These are phyloP conservation scores for Diaporthe vaccinii DNA, from an alignment of 2,329 filamentous ascomycete genomes.

Conservation along the genomic window DNA sequence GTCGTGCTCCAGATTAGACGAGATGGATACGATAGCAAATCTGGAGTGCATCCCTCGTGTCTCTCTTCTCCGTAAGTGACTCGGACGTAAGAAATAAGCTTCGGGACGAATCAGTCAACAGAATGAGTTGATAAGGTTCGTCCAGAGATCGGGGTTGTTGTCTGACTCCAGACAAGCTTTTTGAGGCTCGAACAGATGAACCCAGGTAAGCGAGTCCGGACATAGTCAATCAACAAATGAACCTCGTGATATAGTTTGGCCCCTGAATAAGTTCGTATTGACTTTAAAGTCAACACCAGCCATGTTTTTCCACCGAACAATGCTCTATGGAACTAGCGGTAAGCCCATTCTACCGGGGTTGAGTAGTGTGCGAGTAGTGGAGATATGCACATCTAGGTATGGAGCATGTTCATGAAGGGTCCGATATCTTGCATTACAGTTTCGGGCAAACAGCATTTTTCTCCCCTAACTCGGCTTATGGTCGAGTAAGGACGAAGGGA, in stretches of 20 bases:
- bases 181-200: constrained; percentile 24
- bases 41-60: background rate
- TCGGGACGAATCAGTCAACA: background rate
- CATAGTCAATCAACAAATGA: background rate
- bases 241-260: background rate
- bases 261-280: constrained; percentile 3
- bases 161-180: constrained; percentile 20
- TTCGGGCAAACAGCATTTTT: background rate
- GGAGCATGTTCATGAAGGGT: background rate
- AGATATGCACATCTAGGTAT: background rate
- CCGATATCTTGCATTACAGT: background rate
- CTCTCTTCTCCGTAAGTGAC: background rate
- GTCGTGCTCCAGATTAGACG: background rate
- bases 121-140: background rate
- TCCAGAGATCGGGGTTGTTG: background rate
- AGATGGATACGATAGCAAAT: background rate
- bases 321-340: background rate
- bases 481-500: background rate
- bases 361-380: background rate
- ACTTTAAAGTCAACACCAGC: background rate
- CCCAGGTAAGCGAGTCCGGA: background rate
- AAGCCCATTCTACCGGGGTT: background rate
- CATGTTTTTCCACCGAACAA: background rate
- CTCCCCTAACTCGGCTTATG: no score
- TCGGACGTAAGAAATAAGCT: background rate